A percentile compares a stretch with the other conserved stretches of the same genome.
Conservation (phyloP, 805 yeast species). For the Alloascoidea africana region DNA sequence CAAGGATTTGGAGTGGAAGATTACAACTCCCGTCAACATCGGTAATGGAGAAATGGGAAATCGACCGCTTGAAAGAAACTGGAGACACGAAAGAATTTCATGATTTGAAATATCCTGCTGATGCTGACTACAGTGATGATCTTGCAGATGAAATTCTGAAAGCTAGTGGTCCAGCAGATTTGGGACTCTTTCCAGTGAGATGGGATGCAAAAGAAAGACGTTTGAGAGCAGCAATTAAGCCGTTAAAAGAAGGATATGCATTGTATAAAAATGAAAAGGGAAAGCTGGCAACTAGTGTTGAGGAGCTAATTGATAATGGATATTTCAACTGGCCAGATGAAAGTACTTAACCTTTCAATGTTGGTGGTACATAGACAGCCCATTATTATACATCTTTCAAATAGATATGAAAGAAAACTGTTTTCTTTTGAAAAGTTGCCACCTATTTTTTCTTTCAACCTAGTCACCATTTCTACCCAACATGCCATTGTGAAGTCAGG, state of each 20-base stretch:
- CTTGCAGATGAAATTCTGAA: constrained; percentile 13
- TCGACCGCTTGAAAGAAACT: constrained; percentile 20
- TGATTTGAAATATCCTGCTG: constrained; percentile 37
- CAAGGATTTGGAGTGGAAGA: constrained; percentile 45
- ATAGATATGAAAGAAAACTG: too few relatives aligned
- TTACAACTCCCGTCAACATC: constrained; percentile 30
- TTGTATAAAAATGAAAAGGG: neutral
- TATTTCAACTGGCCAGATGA: constrained; percentile 2
- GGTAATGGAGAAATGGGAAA: constrained; percentile 31
- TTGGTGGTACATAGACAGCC: too few relatives aligned
- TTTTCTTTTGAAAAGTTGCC: too few relatives aligned
- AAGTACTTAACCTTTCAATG: too few relatives aligned
- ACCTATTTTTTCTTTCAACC: too few relatives aligned
- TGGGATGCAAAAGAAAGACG: neutral
- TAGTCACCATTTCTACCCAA: too few relatives aligned
- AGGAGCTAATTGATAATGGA: constrained; percentile 2
- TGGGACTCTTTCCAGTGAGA: neutral
- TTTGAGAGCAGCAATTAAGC: neutral
- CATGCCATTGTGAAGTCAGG: too few relatives aligned
- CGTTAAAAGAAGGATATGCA: neutral
- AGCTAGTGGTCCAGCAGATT: neutral
- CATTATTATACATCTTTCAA: too few relatives aligned
- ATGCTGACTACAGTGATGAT: constrained; percentile 39
- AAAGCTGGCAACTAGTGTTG: neutral
- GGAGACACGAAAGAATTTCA: constrained; percentile 38